These are phyloP conservation scores for Mallotus repandus DNA, from an alignment of 441 rosid genomes.

Conservation along the genomic window DNA sequence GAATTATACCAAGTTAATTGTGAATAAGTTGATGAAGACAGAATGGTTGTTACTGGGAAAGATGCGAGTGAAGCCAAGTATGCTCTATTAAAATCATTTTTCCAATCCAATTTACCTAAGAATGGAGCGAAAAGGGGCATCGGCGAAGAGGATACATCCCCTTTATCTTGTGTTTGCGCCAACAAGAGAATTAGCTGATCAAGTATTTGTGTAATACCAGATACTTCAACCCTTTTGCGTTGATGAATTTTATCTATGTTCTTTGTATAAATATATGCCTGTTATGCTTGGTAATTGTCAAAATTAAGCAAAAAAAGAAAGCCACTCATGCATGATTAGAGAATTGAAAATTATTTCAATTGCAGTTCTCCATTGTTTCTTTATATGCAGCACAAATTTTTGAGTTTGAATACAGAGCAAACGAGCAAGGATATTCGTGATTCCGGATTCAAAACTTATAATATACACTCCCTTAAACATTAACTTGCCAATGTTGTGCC, in stretches of 20 bases:
- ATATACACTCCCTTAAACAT: conserved; percentile 6
- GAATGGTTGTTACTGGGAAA: conserved; percentile 63
- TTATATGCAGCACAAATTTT: no score
- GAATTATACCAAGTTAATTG: neutral
- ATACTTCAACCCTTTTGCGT: neutral
- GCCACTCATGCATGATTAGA: neutral
- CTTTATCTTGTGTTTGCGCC: conserved; percentile 90
- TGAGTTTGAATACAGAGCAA: no score
- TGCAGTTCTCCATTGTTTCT: no score
- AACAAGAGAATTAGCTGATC: conserved; percentile 91
- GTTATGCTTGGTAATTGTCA: no score
- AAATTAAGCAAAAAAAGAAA: neutral
- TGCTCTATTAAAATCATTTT: conserved; percentile 50
- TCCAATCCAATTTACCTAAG: conserved; percentile 57
- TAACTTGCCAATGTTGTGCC: neutral
- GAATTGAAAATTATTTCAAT: neutral
- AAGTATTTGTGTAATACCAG: conserved; percentile 17
- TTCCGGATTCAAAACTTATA: neutral
- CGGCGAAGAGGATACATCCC: conserved; percentile 52
- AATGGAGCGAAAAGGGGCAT: conserved; percentile 65
- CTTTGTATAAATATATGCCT: no score
- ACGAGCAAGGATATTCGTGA: no score
- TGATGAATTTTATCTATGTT: neutral
- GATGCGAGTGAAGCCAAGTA: conserved; percentile 58
- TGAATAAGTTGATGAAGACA: conserved; percentile 35